Evolutionary conservation across 202 grass and related monocot species (phyloP).

Genomic region (Tripidium arundinaceum): DNA sequence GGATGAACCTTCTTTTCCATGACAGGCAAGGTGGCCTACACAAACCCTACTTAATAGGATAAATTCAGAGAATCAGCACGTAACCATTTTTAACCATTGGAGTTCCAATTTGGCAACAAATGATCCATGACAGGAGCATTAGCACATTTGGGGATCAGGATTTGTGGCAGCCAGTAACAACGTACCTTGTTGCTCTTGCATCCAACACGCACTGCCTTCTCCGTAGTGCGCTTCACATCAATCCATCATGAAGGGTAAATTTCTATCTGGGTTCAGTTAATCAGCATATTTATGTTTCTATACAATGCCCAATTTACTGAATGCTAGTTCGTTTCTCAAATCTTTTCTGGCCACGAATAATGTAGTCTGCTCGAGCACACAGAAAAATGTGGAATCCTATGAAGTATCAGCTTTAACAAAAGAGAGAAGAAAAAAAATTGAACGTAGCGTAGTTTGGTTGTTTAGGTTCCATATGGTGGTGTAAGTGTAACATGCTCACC

Average conservation of each 20-base stretch:
- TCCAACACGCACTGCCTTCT: slow-evolving; percentile 18
- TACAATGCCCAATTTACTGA: background rate
- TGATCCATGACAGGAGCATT: slow-evolving; percentile 1
- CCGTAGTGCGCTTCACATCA: slow-evolving; percentile 19
- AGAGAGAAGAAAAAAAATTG: too few species aligned
- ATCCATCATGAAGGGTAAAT: background rate
- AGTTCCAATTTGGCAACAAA: background rate
- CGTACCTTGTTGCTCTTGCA: slow-evolving; percentile 13
- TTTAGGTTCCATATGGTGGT: too few species aligned
- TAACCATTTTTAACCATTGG: slow-evolving; percentile 1
- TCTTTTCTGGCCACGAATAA: too few species aligned
- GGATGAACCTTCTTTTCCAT: slow-evolving; percentile 36
- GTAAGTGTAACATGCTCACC: too few species aligned
- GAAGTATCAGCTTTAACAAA: too few species aligned
- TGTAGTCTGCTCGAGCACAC: too few species aligned
- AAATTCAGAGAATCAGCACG: slow-evolving; percentile 3
- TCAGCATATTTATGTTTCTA: background rate
- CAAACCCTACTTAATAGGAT: slow-evolving; percentile 14
- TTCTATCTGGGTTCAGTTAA: slow-evolving; percentile 1
- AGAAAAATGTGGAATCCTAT: too few species aligned
- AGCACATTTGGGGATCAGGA: background rate
- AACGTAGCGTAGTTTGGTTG: too few species aligned
- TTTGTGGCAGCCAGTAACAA: background rate
- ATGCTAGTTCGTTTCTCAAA: background rate
- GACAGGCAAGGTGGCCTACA: slow-evolving; percentile 26